Evolutionary conservation across 1,284 basidiomycete species (phyloP).

Genomic region (Tilletia walkeri): DNA sequence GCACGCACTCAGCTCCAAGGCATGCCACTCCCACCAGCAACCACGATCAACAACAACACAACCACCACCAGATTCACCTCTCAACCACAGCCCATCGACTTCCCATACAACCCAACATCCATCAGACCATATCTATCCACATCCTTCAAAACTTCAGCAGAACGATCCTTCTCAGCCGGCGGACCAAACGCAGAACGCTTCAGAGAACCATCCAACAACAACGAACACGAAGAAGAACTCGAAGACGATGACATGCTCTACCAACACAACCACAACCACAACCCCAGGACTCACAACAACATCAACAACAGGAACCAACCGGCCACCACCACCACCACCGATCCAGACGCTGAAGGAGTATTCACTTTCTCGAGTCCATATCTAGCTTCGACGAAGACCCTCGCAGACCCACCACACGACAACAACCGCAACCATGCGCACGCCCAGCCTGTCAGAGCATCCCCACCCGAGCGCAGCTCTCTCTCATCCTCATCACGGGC

Average conservation of each 20-base stretch:
- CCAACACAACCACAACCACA: constrained; percentile 25
- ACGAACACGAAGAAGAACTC: constrained; percentile 24
- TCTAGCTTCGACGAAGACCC: constrained; percentile 22
- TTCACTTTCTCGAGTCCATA: constrained; percentile 48
- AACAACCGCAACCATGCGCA: too few relatives aligned
- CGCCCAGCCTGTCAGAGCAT: too few relatives aligned
- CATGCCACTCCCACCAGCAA: too few relatives aligned
- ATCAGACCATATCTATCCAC: constrained; percentile 46
- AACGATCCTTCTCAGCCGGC: constrained; percentile 36
- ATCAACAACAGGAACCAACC: not conserved
- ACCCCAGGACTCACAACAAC: not conserved
- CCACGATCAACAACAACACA: too few relatives aligned
- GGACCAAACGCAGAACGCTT: not conserved
- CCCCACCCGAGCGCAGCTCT: too few relatives aligned
- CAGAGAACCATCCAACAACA: constrained; percentile 11
- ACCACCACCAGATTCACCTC: not conserved
- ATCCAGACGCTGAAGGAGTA: constrained; percentile 37
- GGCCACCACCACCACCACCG: constrained; percentile 14
- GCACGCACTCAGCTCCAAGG: too few relatives aligned
- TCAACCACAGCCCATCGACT: constrained; percentile 14
- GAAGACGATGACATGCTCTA: constrained; percentile 20
- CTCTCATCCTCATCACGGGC: too few relatives aligned
- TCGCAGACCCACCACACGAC: too few relatives aligned
- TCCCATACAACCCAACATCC: constrained; percentile 31
- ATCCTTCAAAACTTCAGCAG: constrained; percentile 45